Conservation (phyloP, 1,284 basidiomycete species). For the Hemileia vastatrix region DNA sequence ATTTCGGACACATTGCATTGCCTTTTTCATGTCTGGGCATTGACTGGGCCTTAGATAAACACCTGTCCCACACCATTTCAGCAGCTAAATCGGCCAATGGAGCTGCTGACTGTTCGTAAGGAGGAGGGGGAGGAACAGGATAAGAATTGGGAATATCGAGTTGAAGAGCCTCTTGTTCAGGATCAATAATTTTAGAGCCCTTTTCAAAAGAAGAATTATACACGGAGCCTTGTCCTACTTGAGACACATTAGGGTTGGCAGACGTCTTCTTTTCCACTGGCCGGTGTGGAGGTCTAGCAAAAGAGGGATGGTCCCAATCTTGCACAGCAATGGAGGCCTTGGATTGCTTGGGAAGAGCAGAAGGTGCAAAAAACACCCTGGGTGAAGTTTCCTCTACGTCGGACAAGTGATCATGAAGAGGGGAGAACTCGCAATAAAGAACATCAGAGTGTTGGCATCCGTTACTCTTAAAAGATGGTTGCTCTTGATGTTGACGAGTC, state of each 20-base stretch:
- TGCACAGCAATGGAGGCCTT: slow-evolving; percentile 12
- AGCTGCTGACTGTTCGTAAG: slow-evolving; percentile 17
- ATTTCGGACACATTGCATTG: no score
- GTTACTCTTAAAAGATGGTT: no score
- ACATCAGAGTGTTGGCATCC: no score
- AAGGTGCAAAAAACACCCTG: no score
- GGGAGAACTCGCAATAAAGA: no score
- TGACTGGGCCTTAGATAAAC: no score
- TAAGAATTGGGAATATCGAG: slow-evolving; percentile 14
- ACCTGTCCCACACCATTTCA: slow-evolving; percentile 18
- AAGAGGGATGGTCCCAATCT: slow-evolving; percentile 20
- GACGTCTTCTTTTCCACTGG: slow-evolving; percentile 1
- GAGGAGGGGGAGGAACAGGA: slow-evolving; percentile 14
- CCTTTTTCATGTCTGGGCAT: no score
- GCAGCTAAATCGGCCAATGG: slow-evolving; percentile 10
- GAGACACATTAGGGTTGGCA: neutral
- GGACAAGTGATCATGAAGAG: no score
- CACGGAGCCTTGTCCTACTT: no score
- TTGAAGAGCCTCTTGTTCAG: neutral
- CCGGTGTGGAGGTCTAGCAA: slow-evolving; percentile 13
- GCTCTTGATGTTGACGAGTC: no score
- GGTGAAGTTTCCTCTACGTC: no score
- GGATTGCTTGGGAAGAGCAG: slow-evolving; percentile 10
- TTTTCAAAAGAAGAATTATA: no score
- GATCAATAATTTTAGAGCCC: neutral